phyloP scores from a whole-genome alignment of 1,284 basidiomycete genomes.

The Leccinum pachyderme region DNA sequence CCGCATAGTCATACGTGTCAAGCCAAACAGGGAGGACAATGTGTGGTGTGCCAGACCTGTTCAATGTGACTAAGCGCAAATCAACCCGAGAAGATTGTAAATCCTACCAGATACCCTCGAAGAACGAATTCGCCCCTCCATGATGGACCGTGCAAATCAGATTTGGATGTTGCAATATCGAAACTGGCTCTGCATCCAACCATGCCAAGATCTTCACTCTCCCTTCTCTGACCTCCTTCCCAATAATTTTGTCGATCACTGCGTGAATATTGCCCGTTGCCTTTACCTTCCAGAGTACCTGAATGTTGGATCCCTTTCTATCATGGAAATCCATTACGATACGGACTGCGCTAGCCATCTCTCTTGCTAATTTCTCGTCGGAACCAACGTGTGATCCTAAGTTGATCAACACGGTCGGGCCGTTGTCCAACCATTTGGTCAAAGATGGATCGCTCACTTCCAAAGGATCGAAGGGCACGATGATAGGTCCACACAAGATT shows the following conservation, averaged over 20 bases:
- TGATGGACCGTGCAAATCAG: slow-evolving; percentile 18
- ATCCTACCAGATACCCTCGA: slow-evolving; percentile 14
- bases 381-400: slow-evolving; percentile 1
- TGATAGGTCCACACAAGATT: slow-evolving; percentile 7
- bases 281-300: slow-evolving; percentile 13
- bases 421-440: slow-evolving; percentile 13
- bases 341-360: slow-evolving; percentile 12
- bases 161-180: slow-evolving; percentile 16
- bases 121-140: slow-evolving; percentile 20
- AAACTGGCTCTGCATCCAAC: slow-evolving; percentile 10
- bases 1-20: slow-evolving; percentile 18
- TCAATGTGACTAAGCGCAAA: background rate
- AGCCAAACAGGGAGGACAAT: slow-evolving; percentile 14
- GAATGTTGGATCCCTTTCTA: background rate
- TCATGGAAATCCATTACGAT: slow-evolving; percentile 8
- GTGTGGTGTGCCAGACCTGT: slow-evolving; percentile 10
- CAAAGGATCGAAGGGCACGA: slow-evolving; percentile 11
- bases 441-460: slow-evolving; percentile 8
- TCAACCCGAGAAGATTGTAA: background rate
- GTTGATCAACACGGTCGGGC: slow-evolving; percentile 13
- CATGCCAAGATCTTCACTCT: slow-evolving; percentile 2
- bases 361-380: background rate
- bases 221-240: background rate
- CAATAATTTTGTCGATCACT: slow-evolving; percentile 2
- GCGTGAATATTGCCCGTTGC: background rate